Percentiles rank a stretch among this genome's conserved stretches.
Evolutionary conservation across 306 rosid species (phyloP).

Genomic region (Adenanthera pavonina): DNA sequence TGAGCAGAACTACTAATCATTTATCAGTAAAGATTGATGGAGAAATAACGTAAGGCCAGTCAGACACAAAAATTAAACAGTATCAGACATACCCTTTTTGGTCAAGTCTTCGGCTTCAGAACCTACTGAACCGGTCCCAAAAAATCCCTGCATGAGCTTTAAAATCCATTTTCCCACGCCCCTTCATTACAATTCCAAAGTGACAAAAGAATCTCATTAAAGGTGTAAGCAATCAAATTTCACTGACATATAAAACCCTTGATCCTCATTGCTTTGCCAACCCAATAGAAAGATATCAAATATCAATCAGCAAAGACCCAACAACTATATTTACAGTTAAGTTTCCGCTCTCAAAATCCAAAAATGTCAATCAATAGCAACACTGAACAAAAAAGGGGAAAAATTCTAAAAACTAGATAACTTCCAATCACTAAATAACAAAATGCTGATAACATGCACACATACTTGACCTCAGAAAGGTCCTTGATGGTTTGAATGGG

Average conservation of each 20-base stretch:
- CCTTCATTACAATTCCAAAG: constrained; percentile 52
- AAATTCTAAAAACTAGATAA: neutral
- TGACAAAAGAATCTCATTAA: constrained; percentile 32
- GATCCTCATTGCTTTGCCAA: constrained; percentile 17
- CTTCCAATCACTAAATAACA: neutral
- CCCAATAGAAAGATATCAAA: constrained; percentile 11
- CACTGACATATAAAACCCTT: neutral
- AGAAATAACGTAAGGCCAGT: constrained; percentile 18
- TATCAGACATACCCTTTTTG: constrained; percentile 52
- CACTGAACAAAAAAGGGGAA: neutral
- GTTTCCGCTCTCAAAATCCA: constrained; percentile 9
- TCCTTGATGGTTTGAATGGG: constrained; percentile 74
- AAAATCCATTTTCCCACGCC: constrained; percentile 97
- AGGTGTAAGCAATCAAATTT: constrained; percentile 12
- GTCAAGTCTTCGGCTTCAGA: constrained; percentile 65
- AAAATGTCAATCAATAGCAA: neutral
- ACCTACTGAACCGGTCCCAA: constrained; percentile 56
- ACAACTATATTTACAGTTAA: constrained; percentile 17
- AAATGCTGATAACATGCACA: neutral
- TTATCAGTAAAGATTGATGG: neutral
- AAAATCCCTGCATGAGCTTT: constrained; percentile 80
- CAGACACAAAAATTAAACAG: constrained; percentile 6
- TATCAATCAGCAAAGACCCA: neutral
- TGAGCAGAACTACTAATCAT: constrained; percentile 1
- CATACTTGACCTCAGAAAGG: constrained; percentile 78